These are phyloP conservation scores for Mycotypha africana DNA, from an alignment of 371 early-diverging fungal species.

Conservation along the genomic window DNA sequence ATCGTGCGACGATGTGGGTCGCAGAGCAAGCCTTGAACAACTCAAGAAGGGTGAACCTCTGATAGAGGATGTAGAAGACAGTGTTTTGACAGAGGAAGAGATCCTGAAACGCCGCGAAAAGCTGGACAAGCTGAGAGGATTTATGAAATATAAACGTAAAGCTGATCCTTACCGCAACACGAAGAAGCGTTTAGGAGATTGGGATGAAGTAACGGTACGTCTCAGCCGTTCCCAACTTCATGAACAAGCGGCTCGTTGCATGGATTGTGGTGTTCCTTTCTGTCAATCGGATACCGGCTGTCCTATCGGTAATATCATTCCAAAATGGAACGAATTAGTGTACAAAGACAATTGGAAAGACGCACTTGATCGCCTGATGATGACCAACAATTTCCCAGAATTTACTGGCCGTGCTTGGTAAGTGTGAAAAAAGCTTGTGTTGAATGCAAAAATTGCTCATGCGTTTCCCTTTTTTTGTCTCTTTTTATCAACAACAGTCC, in stretches of 20 bases:
- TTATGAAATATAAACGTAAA: constrained; percentile 88
- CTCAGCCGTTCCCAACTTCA: constrained; percentile 73
- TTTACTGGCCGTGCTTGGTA: constrained; percentile 59
- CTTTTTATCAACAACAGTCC: constrained; percentile 47
- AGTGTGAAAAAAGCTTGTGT: constrained; percentile 1
- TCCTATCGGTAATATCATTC: constrained; percentile 96
- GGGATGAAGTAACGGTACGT: constrained; percentile 90
- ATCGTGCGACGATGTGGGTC: constrained; percentile 17
- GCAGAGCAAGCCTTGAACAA: not conserved
- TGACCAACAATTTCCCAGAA: constrained; percentile 98
- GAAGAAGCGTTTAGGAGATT: constrained; percentile 76
- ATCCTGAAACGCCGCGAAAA: constrained; percentile 58
- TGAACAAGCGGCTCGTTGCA: constrained; percentile 95
- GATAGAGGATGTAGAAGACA: constrained; percentile 87
- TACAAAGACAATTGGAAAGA: constrained; percentile 92
- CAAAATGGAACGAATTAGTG: constrained; percentile 97
- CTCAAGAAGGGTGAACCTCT: constrained; percentile 41
- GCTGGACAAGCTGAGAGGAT: constrained; percentile 83
- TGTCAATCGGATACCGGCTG: constrained; percentile 96
- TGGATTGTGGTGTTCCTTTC: constrained; percentile 97
- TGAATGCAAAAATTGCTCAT: not conserved
- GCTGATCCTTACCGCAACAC: constrained; percentile 85
- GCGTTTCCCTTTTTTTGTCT: not conserved
- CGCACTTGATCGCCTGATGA: constrained; percentile 85
- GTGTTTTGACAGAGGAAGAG: constrained; percentile 66